Evolutionary conservation across 1,139 yeast genomes (phyloP).

Genomic region (Suhomyces ambrosiae): DNA sequence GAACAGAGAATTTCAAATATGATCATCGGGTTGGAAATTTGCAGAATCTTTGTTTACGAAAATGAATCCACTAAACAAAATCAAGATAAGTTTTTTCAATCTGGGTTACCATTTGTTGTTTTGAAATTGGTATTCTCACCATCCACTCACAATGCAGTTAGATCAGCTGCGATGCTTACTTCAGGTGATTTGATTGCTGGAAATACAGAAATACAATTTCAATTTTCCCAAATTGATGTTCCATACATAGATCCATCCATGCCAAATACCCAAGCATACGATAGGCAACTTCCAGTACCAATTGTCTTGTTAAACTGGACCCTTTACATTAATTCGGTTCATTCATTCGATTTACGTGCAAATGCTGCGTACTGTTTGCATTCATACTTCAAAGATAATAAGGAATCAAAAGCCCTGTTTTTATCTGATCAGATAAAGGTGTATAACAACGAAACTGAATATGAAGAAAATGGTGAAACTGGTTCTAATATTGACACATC

Average conservation of each 20-base stretch:
- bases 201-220: conserved; percentile 63
- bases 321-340: conserved; percentile 75
- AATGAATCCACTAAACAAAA: conserved; percentile 63
- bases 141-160: conserved; percentile 59
- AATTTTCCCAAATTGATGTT: conserved; percentile 81
- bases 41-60: conserved; percentile 75
- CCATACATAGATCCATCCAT: conserved; percentile 71
- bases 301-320: conserved; percentile 83
- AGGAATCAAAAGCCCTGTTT: conserved; percentile 62
- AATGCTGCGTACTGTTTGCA: conserved; percentile 68
- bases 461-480: conserved; percentile 12
- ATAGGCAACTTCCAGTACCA: conserved; percentile 60
- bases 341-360: conserved; percentile 75
- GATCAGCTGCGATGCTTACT: conserved; percentile 69
- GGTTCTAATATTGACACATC: neutral
- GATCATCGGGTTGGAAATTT: conserved; percentile 67
- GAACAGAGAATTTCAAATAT: conserved; percentile 72
- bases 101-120: conserved; percentile 66
- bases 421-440: conserved; percentile 63
- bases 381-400: conserved; percentile 68
- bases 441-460: conserved; percentile 35
- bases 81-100: conserved; percentile 62
- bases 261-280: conserved; percentile 17
- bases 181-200: conserved; percentile 75
- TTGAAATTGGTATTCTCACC: conserved; percentile 71